Evolutionary conservation across 768 basidiomycete species (phyloP), one percentile per base, ranked within the genome.

Genomic region (Rhodocollybia butyracea): DNA sequence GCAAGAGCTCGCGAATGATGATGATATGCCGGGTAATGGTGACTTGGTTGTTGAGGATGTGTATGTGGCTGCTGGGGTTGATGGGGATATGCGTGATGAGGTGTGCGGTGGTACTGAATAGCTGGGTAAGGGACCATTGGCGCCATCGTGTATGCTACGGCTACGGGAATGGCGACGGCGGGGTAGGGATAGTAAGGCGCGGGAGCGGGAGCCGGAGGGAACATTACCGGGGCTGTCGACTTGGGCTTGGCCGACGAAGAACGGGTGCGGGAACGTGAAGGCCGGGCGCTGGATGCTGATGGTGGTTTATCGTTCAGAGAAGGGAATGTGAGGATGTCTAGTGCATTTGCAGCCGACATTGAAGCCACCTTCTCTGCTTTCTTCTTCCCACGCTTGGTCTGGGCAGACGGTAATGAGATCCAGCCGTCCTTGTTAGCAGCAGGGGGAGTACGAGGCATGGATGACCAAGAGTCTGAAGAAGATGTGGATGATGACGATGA

Each of bases 361-460:
- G 52, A 13, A 5, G 29, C 22, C 24, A 6, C 24, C 21, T 38
- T 27, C 15, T 41, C 7, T 32, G 26, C 31, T 22, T 26, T 21
- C n/a, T 53, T 53, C 17, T 3, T 21, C 15, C 42, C 29, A 26
- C 17, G 21, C 19, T 15, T 41, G 59, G n/a, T 50, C 50, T 22
- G 19, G 61, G 32, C 17, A 38, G 5, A 58, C 61, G 54, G 56
- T 41, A 60, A 66, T 45, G 75, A 74, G n/a, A 74, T 68, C 76
- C 76, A 77, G 3, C 74, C 74, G 55, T 74, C 73, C 31, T 64
- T 62, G 3, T 31, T 53, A 3, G 48, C n/a, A 21, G 38, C 22
- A 36, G 39, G 39, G 5, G 40, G 51, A 11, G 40, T 42, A 11
- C 39, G 36, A 22, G 40, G 51, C 17, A 36, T 24, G 13, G 51